Evolutionary conservation across 2,329 filamentous ascomycete species (phyloP).

Genomic region (Pseudopyricularia cyperi): DNA sequence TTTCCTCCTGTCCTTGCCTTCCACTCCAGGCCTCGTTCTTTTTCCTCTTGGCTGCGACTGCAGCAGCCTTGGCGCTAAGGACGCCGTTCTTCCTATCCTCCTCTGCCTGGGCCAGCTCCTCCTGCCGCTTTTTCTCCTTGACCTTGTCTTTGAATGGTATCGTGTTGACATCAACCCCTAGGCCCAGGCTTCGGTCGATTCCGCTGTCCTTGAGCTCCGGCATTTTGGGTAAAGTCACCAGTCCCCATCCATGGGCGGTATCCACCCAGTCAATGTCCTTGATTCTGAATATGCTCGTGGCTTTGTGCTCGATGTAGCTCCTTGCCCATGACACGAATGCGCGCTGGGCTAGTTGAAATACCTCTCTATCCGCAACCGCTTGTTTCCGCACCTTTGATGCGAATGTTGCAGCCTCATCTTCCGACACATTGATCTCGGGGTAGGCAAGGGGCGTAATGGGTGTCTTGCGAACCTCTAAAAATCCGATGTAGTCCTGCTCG

Average conservation of each 20-base stretch:
- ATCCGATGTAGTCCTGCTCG: constrained; percentile 83
- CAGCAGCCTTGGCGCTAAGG: constrained; percentile 24
- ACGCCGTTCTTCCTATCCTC: constrained; percentile 21
- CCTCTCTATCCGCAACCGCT: constrained; percentile 43
- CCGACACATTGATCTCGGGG: constrained; percentile 42
- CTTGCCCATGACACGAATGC: constrained; percentile 91
- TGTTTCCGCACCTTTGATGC: constrained; percentile 15
- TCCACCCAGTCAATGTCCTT: constrained; percentile 75
- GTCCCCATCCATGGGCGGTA: constrained; percentile 70
- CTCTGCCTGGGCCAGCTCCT: constrained; percentile 36
- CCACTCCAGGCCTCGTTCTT: constrained; percentile 61
- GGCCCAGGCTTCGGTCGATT: constrained; percentile 50
- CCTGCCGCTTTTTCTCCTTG: constrained; percentile 51
- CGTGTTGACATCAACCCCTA: constrained; percentile 52
- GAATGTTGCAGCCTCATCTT: constrained; percentile 41
- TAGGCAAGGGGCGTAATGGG: constrained; percentile 54
- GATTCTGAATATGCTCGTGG: constrained; percentile 79
- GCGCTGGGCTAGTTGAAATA: constrained; percentile 80
- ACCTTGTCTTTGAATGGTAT: constrained; percentile 62
- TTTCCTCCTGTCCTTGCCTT: constrained; percentile 53
- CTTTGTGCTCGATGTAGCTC: constrained; percentile 82
- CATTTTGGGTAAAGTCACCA: constrained; percentile 84
- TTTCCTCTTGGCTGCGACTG: constrained; percentile 32
- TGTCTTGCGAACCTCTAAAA: constrained; percentile 76
- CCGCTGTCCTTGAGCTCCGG: constrained; percentile 66